These are phyloP conservation scores for Alternaria viburni DNA, from an alignment of 2,329 filamentous ascomycete genomes.

Conservation along the genomic window DNA sequence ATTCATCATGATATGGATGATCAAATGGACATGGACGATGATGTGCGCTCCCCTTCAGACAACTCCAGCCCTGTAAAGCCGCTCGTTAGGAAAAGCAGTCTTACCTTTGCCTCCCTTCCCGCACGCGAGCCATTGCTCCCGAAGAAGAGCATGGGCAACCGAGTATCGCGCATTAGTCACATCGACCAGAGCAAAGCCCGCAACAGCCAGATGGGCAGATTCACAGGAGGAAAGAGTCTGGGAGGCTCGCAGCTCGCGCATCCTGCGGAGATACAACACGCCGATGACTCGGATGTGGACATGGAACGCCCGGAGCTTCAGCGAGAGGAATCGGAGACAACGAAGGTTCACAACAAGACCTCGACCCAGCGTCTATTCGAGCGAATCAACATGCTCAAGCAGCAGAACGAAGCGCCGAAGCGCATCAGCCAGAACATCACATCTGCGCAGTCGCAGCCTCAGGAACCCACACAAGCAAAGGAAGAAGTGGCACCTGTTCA, in stretches of 20 bases:
- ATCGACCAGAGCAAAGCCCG: slow-evolving; percentile 68
- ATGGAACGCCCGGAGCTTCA: slow-evolving; percentile 50
- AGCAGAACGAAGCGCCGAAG: slow-evolving; percentile 49
- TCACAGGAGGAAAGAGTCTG: slow-evolving; percentile 73
- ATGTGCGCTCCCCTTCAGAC: slow-evolving; percentile 68
- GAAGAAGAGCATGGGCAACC: slow-evolving; percentile 80
- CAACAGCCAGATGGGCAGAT: slow-evolving; percentile 75
- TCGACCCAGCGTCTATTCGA: slow-evolving; percentile 95
- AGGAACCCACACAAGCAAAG: slow-evolving; percentile 48
- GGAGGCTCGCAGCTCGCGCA: slow-evolving; percentile 54
- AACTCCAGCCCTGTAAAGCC: slow-evolving; percentile 77
- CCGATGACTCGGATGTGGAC: slow-evolving; percentile 63
- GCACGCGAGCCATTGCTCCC: slow-evolving; percentile 84
- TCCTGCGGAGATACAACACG: slow-evolving; percentile 46
- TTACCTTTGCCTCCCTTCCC: slow-evolving; percentile 92
- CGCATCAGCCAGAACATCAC: slow-evolving; percentile 48
- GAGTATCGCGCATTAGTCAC: slow-evolving; percentile 78
- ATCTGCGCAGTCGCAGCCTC: slow-evolving; percentile 33
- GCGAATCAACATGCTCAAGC: slow-evolving; percentile 80
- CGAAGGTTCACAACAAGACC: slow-evolving; percentile 76
- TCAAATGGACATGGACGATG: slow-evolving; percentile 57
- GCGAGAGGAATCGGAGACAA: slow-evolving; percentile 58
- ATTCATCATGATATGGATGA: slow-evolving; percentile 45
- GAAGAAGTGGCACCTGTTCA: slow-evolving; percentile 34
- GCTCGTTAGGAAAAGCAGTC: slow-evolving; percentile 86